Evolutionary conservation across 2,329 filamentous ascomycete species (phyloP).

Genomic region (Elsinoe australis): DNA sequence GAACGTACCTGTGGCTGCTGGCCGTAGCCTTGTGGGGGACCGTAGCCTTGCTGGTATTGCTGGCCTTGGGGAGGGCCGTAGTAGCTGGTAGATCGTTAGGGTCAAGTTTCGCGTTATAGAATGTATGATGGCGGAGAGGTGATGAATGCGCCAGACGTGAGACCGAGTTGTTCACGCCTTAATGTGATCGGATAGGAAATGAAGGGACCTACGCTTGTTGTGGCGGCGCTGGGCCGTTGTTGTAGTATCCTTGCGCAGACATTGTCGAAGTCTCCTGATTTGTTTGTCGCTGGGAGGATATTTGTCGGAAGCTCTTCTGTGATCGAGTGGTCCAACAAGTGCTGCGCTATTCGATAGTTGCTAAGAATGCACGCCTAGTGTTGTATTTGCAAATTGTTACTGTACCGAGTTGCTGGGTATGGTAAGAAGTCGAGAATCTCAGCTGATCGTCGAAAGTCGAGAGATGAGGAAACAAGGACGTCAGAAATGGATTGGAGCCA

Average conservation of each 20-base stretch:
- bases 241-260: conserved; percentile 39
- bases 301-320: not conserved
- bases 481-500: conserved; percentile 3
- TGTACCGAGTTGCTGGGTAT: no score
- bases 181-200: not conserved
- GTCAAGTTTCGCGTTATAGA: not conserved
- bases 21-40: conserved; percentile 28
- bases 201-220: conserved; percentile 33
- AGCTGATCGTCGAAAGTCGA: no score
- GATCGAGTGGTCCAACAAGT: not conserved
- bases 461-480: not conserved
- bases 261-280: conserved; percentile 25
- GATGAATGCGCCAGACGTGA: no score
- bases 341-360: not conserved
- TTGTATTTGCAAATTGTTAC: not conserved
- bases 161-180: no score
- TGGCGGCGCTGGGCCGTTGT: conserved; percentile 32
- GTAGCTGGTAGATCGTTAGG: conserved; percentile 22
- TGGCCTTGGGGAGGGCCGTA: conserved; percentile 27
- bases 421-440: no score
- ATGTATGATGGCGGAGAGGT: conserved; percentile 8
- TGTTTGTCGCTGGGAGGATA: no score
- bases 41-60: conserved; percentile 21
- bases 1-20: conserved; percentile 24
- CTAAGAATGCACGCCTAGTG: not conserved